Percentiles rank a stretch among this genome's conserved stretches.
phyloP scores from a whole-genome alignment of 495 filamentous ascomycete genomes.

The Podospora anserina region DNA sequence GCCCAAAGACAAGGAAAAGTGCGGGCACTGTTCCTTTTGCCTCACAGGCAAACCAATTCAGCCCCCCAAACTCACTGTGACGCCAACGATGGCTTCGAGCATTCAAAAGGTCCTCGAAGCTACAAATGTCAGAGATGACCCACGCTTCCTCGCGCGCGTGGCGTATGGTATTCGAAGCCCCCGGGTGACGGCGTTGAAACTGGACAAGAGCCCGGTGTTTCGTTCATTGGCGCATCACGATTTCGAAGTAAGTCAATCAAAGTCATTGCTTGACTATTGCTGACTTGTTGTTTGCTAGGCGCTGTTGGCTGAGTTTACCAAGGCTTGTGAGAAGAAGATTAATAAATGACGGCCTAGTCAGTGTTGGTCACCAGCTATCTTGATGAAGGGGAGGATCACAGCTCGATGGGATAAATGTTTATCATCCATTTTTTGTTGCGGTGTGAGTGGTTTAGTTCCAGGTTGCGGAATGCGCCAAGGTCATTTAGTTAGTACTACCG shows the following conservation, averaged over 20 bases:
- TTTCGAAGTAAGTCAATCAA: constrained; percentile 41
- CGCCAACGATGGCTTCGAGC: constrained; percentile 31
- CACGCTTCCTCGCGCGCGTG: constrained; percentile 51
- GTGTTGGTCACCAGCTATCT: background rate
- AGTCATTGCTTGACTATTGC: background rate
- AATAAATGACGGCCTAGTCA: background rate
- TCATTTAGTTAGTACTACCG: too few species aligned
- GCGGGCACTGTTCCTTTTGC: constrained; percentile 55
- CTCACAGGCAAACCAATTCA: constrained; percentile 39
- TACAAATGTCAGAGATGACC: constrained; percentile 49
- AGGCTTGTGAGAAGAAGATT: constrained; percentile 11
- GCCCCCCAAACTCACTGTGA: constrained; percentile 24
- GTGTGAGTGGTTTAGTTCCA: too few species aligned
- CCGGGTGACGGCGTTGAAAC: constrained; percentile 40
- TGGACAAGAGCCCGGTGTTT: constrained; percentile 44
- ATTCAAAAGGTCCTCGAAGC: constrained; percentile 42
- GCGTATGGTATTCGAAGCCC: constrained; percentile 60
- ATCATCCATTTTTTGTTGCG: too few species aligned
- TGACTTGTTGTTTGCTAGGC: constrained; percentile 9
- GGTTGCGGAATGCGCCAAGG: too few species aligned
- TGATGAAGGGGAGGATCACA: too few species aligned
- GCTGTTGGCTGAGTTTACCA: constrained; percentile 18
- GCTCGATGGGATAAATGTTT: too few species aligned
- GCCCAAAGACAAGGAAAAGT: constrained; percentile 38
- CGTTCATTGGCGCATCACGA: constrained; percentile 49